Evolutionary conservation across 2,329 filamentous ascomycete genomes (phyloP), one percentile per base, ranked within the genome.

Genomic region (Pyrenophora tritici-repentis): DNA sequence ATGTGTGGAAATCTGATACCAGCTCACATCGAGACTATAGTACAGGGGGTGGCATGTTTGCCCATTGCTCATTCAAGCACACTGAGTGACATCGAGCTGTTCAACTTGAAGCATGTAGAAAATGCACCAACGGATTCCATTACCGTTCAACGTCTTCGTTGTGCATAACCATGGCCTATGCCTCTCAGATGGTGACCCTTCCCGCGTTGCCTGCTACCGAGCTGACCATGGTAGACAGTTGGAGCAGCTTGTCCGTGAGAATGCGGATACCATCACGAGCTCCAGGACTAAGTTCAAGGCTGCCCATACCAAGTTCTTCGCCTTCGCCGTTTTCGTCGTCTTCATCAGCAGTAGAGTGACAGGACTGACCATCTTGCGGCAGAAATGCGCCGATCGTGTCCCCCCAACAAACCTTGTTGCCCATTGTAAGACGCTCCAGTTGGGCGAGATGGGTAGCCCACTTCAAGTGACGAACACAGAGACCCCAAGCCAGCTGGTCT

Each of bases 401-500:
- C 3, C 53, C 56, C 61, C 65, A 72, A 4, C 45, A 31, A n/a
- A 58, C 68, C 13, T 48, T 46, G 6, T 50, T 39, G 14, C 69
- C 70, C 7, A 54, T 41, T 6, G 56, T 51, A 1, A 73, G 61
- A 8, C 47, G 34, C 37, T 71, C 69, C 4, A 72, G 52, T 20
- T 64, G 52, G 8, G 56, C 53, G 7, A 73, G 61, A 41, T 66
- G 65, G 2, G 50, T 59, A 3, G 49, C 54, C 70, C 70, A 73
- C 13, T 71, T 63, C 2, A 31, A 48, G 34, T 71, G 70, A 33
- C 67, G 67, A 13, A 73, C 53, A 24, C 51, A 49, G 14, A 72
- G 50, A 13, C 68, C 67, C 69, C 69, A 73, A 39, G 63, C 66
- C n/a, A 66, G 63, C 1, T 39, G 40, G 13, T 58, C 39, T 2